Conservation (phyloP, 768 basidiomycete species). For the Lyophyllum semitale region DNA sequence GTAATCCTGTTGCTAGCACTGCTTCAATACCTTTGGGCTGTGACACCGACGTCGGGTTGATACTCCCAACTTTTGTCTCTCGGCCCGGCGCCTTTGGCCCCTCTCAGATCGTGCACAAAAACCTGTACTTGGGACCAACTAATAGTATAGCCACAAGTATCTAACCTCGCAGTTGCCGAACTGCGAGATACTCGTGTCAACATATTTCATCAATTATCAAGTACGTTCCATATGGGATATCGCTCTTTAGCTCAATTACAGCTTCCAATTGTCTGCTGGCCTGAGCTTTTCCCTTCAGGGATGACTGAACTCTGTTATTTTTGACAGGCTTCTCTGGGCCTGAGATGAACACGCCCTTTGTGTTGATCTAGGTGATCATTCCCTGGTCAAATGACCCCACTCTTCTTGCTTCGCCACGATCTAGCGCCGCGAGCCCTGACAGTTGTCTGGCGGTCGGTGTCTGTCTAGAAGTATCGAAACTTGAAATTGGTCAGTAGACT, state of each 20-base stretch:
- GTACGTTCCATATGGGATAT: constrained; percentile 5
- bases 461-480: neutral
- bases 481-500: neutral
- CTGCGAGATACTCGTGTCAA: neutral
- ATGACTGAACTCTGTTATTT: constrained; percentile 6
- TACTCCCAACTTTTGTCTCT: neutral
- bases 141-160: neutral
- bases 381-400: constrained; percentile 11
- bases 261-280: constrained; percentile 5
- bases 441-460: neutral
- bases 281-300: neutral
- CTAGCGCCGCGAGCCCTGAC: constrained; percentile 5
- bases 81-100: neutral
- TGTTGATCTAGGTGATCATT: neutral
- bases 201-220: neutral
- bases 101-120: neutral
- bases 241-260: neutral
- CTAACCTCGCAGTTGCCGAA: neutral
- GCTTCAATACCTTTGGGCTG: neutral
- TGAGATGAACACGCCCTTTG: constrained; percentile 1
- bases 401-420: neutral
- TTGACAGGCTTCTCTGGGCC: constrained; percentile 5
- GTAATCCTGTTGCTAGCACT: neutral
- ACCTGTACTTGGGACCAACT: neutral
- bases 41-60: neutral